Evolutionary conservation across 192 early-diverging fungal genomes (phyloP), one percentile per base, ranked within the genome.

Genomic region (Entomortierella lignicola): DNA sequence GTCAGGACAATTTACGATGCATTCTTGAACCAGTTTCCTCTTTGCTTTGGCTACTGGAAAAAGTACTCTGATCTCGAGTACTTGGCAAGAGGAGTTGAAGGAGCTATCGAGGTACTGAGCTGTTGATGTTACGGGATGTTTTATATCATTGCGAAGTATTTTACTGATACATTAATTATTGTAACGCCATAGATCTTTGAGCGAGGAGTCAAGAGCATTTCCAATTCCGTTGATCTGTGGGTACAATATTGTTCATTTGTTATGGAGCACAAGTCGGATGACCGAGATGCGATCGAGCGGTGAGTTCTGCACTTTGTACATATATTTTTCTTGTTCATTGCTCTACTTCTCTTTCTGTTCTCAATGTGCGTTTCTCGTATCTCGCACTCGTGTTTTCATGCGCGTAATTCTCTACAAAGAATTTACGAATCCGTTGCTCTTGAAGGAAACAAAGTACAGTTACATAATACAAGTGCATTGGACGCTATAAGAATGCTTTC

Each of bases 31-130:
- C 88, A 91, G 69, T 93, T 92, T 62, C 92, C 92, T 12, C 80
- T 93, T 21, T 92, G 91, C 72, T 93, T 93, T 73, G 91, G 90
- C 31, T 93, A 93, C 68, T 93, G 92, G 92, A 91, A 91, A 63
- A 93, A 93, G 71, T 93, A 91, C 69, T 89, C 91, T 0, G 92
- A 92, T 66, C 68, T 86, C 51, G 89, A 88, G 56, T 63, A 82
- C 29, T 54, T 75, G 8, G 58, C 91, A n/a, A 81, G 85, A 13
- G 90, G 90, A 10, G 50, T 71, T n/a, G 79, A 80, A 10, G 88
- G 85, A 23, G 91, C 91, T 4, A 86, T 85, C 54, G 86, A 89
- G 80, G 91, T 92, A 67, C 13, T 12, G 20, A 20, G 44, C 27
- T 2, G 27, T 63, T n/a, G 17, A 8, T 25, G 41, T 21, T 54